phyloP scores from a whole-genome alignment of 352 stramenopile species.

The Globisporangium emineosum region DNA sequence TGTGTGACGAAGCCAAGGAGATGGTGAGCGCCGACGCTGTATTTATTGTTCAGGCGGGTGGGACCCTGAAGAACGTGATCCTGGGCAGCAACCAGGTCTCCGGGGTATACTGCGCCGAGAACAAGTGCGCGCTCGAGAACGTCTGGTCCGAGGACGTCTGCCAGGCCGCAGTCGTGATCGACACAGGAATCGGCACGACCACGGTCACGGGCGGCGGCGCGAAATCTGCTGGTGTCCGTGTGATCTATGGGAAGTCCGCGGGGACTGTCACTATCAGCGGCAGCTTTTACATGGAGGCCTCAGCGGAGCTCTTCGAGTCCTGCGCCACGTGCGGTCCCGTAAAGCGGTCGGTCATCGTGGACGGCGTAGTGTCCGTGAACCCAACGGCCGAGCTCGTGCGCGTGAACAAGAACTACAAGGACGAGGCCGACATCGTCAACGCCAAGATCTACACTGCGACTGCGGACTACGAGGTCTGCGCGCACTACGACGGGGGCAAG shows the following conservation, averaged over 20 bases:
- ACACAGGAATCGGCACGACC: conserved; percentile 50
- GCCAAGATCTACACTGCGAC: conserved; percentile 32
- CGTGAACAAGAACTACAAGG: conserved; percentile 74
- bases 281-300: conserved; percentile 53
- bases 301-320: conserved; percentile 48
- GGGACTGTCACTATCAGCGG: conserved; percentile 51
- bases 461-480: conserved; percentile 23
- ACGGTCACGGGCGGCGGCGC: conserved; percentile 55
- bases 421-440: conserved; percentile 46
- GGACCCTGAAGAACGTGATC: conserved; percentile 61
- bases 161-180: conserved; percentile 48
- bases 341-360: conserved; percentile 45
- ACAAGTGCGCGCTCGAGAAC: conserved; percentile 61
- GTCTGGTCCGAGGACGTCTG: conserved; percentile 59
- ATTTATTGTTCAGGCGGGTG: conserved; percentile 60
- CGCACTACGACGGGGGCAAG: conserved; percentile 28
- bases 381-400: conserved; percentile 53
- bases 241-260: conserved; percentile 45
- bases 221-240: conserved; percentile 32
- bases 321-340: conserved; percentile 62
- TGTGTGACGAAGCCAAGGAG: conserved; percentile 30
- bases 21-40: conserved; percentile 42
- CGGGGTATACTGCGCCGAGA: conserved; percentile 49
- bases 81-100: conserved; percentile 39
- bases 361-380: conserved; percentile 49